phyloP scores from a whole-genome alignment of 768 basidiomycete species.

The Pleurotus giganteus region DNA sequence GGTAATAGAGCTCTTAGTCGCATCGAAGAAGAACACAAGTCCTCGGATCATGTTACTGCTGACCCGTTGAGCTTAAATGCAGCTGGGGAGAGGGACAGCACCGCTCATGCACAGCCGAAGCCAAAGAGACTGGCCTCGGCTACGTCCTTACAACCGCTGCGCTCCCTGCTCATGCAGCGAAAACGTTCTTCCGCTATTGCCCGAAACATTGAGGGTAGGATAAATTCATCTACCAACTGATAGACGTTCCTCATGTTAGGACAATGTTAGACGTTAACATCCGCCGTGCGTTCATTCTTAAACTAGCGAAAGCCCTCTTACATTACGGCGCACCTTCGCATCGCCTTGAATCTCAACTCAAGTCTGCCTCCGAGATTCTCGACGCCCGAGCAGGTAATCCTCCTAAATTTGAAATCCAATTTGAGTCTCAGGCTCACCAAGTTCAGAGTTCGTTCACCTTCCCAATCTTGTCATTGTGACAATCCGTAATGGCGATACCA shows the following conservation, averaged over 20 bases:
- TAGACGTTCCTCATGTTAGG: not conserved
- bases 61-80: not conserved
- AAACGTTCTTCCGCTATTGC: slow-evolving; percentile 34
- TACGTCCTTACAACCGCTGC: slow-evolving; percentile 17
- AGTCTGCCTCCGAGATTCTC: slow-evolving; percentile 74
- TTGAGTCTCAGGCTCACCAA: slow-evolving; percentile 1
- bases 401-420: not conserved
- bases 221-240: not conserved
- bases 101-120: not conserved
- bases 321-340: slow-evolving; percentile 95
- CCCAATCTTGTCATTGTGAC: slow-evolving; percentile 79
- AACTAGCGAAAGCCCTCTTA: slow-evolving; percentile 84
- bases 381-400: slow-evolving; percentile 63
- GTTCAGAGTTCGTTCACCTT: slow-evolving; percentile 75
- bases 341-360: slow-evolving; percentile 85
- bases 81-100: too few relatives aligned
- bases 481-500: slow-evolving; percentile 72
- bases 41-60: not conserved
- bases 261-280: slow-evolving; percentile 37
- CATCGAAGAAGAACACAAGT: not conserved
- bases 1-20: not conserved
- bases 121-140: not conserved
- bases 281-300: slow-evolving; percentile 74
- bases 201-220: slow-evolving; percentile 47
- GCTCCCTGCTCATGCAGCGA: slow-evolving; percentile 28